Evolutionary conservation across 345 rosid genomes (phyloP).

Genomic region (Murraya koenigii): DNA sequence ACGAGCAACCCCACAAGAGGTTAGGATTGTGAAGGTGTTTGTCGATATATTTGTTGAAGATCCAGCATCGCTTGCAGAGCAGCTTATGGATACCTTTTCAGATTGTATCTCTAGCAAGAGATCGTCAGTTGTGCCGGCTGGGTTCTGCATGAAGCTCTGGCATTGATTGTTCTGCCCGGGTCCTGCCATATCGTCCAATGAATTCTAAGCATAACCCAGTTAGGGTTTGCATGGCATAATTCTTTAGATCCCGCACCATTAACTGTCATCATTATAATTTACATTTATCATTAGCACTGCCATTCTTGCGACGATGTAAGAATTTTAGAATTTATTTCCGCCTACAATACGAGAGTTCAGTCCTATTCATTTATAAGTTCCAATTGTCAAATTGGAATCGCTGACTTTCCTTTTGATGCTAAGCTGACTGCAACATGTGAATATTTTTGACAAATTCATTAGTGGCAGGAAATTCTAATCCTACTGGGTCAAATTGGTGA

Average conservation of each 20-base stretch:
- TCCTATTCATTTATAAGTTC: slow-evolving; percentile 18
- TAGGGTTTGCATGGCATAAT: slow-evolving; percentile 34
- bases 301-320: slow-evolving; percentile 37
- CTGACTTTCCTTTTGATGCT: neutral
- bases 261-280: slow-evolving; percentile 30
- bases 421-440: neutral
- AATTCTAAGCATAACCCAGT: slow-evolving; percentile 16
- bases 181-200: slow-evolving; percentile 8
- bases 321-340: slow-evolving; percentile 21
- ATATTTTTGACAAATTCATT: neutral
- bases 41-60: slow-evolving; percentile 71
- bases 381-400: neutral
- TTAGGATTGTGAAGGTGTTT: slow-evolving; percentile 76
- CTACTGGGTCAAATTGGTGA: neutral
- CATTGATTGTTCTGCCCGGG: slow-evolving; percentile 41
- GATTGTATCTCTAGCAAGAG: slow-evolving; percentile 57
- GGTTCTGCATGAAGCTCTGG: slow-evolving; percentile 93
- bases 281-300: slow-evolving; percentile 20
- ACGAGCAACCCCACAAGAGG: slow-evolving; percentile 76
- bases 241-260: slow-evolving; percentile 30
- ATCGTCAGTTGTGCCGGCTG: slow-evolving; percentile 58
- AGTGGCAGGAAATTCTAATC: neutral
- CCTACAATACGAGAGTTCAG: slow-evolving; percentile 1
- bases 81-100: slow-evolving; percentile 88
- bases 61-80: slow-evolving; percentile 79